These are phyloP conservation scores for Yarrowia deformans DNA, from an alignment of 805 yeast genomes.

Conservation along the genomic window DNA sequence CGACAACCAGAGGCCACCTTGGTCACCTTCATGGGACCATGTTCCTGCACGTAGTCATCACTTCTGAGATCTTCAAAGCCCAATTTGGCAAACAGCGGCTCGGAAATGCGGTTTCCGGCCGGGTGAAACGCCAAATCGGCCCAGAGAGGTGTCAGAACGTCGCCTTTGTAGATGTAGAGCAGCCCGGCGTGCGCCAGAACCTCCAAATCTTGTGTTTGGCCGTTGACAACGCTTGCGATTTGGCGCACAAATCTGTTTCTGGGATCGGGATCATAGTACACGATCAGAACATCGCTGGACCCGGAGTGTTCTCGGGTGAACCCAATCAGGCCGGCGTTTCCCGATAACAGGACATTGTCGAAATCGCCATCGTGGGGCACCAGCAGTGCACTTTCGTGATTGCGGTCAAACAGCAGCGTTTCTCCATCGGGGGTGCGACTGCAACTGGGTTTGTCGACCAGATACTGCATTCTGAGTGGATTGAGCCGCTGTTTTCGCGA, in stretches of 20 bases:
- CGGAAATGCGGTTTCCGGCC: neutral
- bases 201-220: neutral
- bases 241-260: constrained; percentile 4
- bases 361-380: neutral
- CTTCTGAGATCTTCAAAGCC: constrained; percentile 23
- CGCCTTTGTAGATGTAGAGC: neutral
- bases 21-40: constrained; percentile 12
- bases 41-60: neutral
- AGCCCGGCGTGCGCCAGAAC: neutral
- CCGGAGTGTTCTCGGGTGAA: neutral
- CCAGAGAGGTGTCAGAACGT: constrained; percentile 10
- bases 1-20: neutral
- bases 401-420: constrained; percentile 3
- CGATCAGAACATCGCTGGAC: neutral
- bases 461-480: constrained; percentile 12
- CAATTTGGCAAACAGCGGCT: neutral
- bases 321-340: constrained; percentile 9
- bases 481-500: neutral
- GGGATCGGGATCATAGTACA: constrained; percentile 21
- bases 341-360: neutral
- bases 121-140: constrained; percentile 7
- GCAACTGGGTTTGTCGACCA: constrained; percentile 17
- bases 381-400: neutral
- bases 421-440: neutral
- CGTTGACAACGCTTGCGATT: neutral